phyloP scores from a whole-genome alignment of 306 rosid species.

The Chamaecrista fasciculata region DNA sequence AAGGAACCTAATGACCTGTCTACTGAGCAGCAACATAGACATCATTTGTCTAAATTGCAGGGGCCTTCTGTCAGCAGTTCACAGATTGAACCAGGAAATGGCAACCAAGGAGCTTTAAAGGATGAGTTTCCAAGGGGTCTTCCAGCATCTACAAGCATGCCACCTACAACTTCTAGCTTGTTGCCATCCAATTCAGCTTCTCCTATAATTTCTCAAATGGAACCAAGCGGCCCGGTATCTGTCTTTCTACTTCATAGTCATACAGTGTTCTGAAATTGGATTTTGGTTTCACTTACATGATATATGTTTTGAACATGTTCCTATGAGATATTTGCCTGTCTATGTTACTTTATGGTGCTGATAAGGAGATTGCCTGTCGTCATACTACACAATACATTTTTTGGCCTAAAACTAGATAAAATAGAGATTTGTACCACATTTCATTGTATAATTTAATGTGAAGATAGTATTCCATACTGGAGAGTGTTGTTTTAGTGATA shows the following conservation, averaged over 20 bases:
- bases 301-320: background rate
- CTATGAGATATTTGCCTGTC: background rate
- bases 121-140: slow-evolving; percentile 73
- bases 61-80: slow-evolving; percentile 57
- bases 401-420: background rate
- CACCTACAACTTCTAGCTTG: slow-evolving; percentile 43
- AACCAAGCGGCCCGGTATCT: slow-evolving; percentile 43
- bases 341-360: too few relatives aligned
- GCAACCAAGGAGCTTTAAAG: slow-evolving; percentile 48
- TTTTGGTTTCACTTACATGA: background rate
- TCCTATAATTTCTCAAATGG: slow-evolving; percentile 46
- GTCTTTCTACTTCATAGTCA: background rate
- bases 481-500: background rate
- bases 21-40: slow-evolving; percentile 69
- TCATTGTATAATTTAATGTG: background rate
- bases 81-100: slow-evolving; percentile 57
- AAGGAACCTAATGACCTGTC: slow-evolving; percentile 65
- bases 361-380: too few relatives aligned
- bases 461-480: background rate
- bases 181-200: slow-evolving; percentile 49
- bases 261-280: background rate
- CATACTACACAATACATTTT: background rate
- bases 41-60: slow-evolving; percentile 48
- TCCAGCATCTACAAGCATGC: slow-evolving; percentile 46
- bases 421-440: background rate